A percentile compares a stretch with the other conserved stretches of the same genome.
Conservation (phyloP, 306 rosid species). For the Citrullus amarus region DNA sequence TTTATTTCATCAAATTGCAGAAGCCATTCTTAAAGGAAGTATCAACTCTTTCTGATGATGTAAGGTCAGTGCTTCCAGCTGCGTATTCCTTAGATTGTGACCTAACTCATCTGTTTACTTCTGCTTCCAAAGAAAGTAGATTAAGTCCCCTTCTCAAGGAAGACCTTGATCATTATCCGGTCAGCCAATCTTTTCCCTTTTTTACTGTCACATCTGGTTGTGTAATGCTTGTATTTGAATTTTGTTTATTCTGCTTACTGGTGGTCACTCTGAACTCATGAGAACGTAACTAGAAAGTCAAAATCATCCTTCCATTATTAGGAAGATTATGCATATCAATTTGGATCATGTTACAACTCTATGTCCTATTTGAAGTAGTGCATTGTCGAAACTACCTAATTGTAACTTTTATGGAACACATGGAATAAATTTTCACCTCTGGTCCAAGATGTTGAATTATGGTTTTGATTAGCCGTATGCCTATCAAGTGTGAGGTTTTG, state of each 20-base stretch:
- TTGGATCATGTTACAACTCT: not conserved
- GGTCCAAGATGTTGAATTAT: not conserved
- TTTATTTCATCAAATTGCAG: conserved; percentile 17
- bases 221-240: conserved; percentile 1
- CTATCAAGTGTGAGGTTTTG: not conserved
- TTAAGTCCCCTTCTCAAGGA: conserved; percentile 9
- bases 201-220: not conserved
- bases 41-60: conserved; percentile 42
- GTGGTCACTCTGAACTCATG: not conserved
- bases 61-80: conserved; percentile 32
- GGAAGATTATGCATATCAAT: not conserved
- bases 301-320: not conserved
- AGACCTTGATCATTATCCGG: conserved; percentile 39
- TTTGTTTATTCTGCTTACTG: not conserved
- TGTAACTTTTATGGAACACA: not conserved
- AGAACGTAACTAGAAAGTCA: not conserved
- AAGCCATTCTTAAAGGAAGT: conserved; percentile 33
- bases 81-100: conserved; percentile 36
- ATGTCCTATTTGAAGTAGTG: not conserved
- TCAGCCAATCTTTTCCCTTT: conserved; percentile 10
- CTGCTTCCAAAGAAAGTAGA: conserved; percentile 25
- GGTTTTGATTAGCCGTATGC: not conserved
- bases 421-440: not conserved
- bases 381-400: not conserved
- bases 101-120: conserved; percentile 27